Base-by-base conservation (phyloP, 1,284 basidiomycete genomes). In the Wolfiporia cocos region DNA sequence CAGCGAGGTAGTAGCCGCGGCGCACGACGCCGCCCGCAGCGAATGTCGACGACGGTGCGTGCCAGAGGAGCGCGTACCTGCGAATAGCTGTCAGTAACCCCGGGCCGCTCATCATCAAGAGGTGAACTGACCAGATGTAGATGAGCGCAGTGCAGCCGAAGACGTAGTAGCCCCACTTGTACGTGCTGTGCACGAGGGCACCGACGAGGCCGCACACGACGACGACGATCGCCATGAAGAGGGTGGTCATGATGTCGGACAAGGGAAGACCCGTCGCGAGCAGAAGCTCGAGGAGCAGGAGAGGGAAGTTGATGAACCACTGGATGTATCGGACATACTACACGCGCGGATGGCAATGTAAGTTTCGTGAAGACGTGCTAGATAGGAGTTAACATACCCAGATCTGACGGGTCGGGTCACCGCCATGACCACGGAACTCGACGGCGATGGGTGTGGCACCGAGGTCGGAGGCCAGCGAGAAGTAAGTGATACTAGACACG, bases 291-390 rank as follows among this genome's bases (percentile, higher is more conserved):
- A 78, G 64, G 10, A 81, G 62, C 10, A 79, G 53, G 12, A 73
- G 55, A 1, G 78, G 78, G 5, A 71, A 73, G 35, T 72, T 76
- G 58, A 76, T 65, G 43, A 67, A 65, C 69, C 72, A 74, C 50
- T 73, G 70, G 46, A 77, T 74, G 54, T 75, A 77, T 31, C 74
- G 62, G 1, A 63, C 64, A 52, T 56, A 67, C 65, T 67, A 41
- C 5, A 44, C 9, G 10, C 14, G 20, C 22, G 30, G n/a, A n/a
- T n/a, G n/a, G n/a, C n/a, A n/a, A n/a, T n/a, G n/a, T n/a, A n/a
- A n/a, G n/a, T n/a, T n/a, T n/a, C n/a, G n/a, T n/a, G n/a, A n/a
- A 7, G 10, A 31, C 12, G 14, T 17, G 33, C 24, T 17, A 23
- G 53, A 28, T 32, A 22, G 23, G 22, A 5, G 26, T 19, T 4